phyloP scores from a whole-genome alignment of 2,329 filamentous ascomycete genomes.

The Trichoderma sp. region DNA sequence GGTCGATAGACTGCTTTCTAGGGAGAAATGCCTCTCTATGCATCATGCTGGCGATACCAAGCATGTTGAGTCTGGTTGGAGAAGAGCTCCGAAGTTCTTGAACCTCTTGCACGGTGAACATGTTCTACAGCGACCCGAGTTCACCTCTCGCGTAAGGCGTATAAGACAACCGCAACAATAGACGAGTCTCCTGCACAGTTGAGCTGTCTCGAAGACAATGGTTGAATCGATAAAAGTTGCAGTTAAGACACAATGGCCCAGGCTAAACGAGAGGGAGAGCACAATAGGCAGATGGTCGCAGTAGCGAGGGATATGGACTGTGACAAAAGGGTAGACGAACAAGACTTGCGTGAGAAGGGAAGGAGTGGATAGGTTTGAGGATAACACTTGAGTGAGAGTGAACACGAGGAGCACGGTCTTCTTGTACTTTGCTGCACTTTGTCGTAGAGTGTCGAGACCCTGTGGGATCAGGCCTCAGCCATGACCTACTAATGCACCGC shows the following conservation, averaged over 20 bases:
- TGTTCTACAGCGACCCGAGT: constrained; percentile 9
- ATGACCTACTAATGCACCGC: constrained; percentile 28
- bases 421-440: constrained; percentile 30
- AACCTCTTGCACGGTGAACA: constrained; percentile 18
- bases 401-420: constrained; percentile 29
- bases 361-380: constrained; percentile 21
- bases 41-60: constrained; percentile 25
- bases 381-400: constrained; percentile 25
- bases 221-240: constrained; percentile 1
- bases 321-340: constrained; percentile 22
- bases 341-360: constrained; percentile 24
- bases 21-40: constrained; percentile 21
- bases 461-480: constrained; percentile 25
- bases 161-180: constrained; percentile 21
- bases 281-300: constrained; percentile 23
- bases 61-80: constrained; percentile 21
- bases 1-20: constrained; percentile 25
- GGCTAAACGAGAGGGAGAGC: constrained; percentile 24
- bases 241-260: constrained; percentile 13
- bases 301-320: constrained; percentile 28
- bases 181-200: background rate
- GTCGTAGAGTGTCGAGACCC: constrained; percentile 27
- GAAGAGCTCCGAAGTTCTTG: constrained; percentile 21
- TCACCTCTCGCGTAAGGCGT: background rate
- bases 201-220: constrained; percentile 7